These are phyloP conservation scores for Beta corolliflora DNA, from an alignment of 179 eudicot genomes.

Conservation along the genomic window DNA sequence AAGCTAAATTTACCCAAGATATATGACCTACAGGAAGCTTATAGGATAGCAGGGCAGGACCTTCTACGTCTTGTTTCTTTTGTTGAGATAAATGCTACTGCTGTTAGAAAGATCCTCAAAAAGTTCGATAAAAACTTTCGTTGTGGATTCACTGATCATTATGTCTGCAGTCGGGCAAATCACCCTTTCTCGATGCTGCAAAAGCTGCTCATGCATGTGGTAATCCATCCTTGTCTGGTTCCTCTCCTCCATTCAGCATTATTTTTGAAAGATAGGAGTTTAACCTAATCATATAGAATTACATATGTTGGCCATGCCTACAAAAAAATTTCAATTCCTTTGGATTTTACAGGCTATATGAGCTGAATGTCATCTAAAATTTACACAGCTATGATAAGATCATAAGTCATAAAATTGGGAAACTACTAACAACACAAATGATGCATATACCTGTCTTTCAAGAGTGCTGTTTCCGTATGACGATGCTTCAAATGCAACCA, in stretches of 20 bases:
- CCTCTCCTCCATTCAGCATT: not conserved
- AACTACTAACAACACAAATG: too few species aligned
- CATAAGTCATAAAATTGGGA: too few species aligned
- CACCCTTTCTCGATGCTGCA: constrained; percentile 89
- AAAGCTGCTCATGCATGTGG: constrained; percentile 90
- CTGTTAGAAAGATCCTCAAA: constrained; percentile 80
- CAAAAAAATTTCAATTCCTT: too few species aligned
- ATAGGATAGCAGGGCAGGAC: constrained; percentile 64
- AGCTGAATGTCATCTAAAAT: too few species aligned
- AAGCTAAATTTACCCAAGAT: constrained; percentile 57
- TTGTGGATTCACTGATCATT: constrained; percentile 72
- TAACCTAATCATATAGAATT: too few species aligned
- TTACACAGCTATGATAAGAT: too few species aligned
- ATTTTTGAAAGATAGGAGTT: too few species aligned
- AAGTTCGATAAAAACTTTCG: constrained; percentile 83
- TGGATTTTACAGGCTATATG: too few species aligned
- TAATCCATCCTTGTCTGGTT: constrained; percentile 29
- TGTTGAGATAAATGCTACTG: constrained; percentile 78
- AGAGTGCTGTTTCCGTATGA: too few species aligned
- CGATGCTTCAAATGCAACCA: too few species aligned
- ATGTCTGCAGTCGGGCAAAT: constrained; percentile 82
- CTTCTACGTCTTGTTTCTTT: constrained; percentile 66
- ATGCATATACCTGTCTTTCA: too few species aligned
- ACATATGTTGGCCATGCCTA: too few species aligned
- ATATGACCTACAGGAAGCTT: constrained; percentile 60